Base-by-base conservation (phyloP, 441 rosid genomes). In the Aleurites moluccanus region DNA sequence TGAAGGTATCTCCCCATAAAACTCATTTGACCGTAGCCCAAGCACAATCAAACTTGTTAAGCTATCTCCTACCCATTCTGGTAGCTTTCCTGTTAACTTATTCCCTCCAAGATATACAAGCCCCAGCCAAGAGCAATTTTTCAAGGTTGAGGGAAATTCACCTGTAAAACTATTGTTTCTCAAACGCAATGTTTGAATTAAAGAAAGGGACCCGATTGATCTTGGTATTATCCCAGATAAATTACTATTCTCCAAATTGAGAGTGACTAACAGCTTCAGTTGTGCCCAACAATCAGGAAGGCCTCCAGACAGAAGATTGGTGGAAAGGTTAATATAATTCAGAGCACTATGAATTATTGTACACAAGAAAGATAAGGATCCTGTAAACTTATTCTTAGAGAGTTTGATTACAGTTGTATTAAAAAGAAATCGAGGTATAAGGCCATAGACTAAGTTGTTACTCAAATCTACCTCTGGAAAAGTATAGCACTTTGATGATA, bases 101-200 rank as follows among this genome's bases (percentile, higher is more conserved):
- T 80, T 77, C 7, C 42, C 67, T 18, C 76, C 74, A 35, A 80
- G 53, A 28, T 80, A 76, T 10, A 80, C 11, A 53, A 70, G 49
- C 27, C n/a, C 6, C 28, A 77, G 25, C 9, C 0, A 0, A 6
- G 52, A 35, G 30, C 73, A 71, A 27, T 77, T 64, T 21, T 45
- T 57, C 35, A 81, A 74, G 14, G 65, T 49, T 0, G 45, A 40
- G 7, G 83, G 79, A 16, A 81, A 11, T 38, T 66, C 67, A 0
- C 74, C 74, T 20, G 28, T 21, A 14, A 81, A 61, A 21, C 60
- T 64, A 35, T 81, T 81, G 45, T 74, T 65, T n/a, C 53, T 25
- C 14, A 78, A 42, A 44, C 35, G 59, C 42, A 81, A 45, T 20
- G 65, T 44, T 2, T 13, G 7, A 10, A 81, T 10, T 0, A 5